These are phyloP conservation scores for Nothophoma quercina DNA, from an alignment of 2,329 filamentous ascomycete species.

Conservation along the genomic window DNA sequence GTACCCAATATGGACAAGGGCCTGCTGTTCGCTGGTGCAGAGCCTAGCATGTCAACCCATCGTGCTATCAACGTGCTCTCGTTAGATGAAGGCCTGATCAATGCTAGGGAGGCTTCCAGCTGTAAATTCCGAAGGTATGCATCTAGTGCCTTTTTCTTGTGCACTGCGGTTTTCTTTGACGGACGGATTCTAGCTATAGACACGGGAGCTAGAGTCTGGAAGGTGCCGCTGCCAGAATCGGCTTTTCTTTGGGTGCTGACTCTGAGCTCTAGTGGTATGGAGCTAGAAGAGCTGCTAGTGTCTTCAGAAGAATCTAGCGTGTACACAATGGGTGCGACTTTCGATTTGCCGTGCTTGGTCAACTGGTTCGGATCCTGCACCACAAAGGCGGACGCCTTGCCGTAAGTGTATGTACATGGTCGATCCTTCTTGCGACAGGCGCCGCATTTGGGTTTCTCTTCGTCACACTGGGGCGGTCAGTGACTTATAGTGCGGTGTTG, in stretches of 20 bases:
- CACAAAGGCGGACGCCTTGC: slow-evolving; percentile 36
- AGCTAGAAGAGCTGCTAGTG: background rate
- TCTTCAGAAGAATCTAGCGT: slow-evolving; percentile 12
- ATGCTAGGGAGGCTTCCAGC: slow-evolving; percentile 6
- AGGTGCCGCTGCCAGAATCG: slow-evolving; percentile 34
- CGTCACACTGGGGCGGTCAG: slow-evolving; percentile 36
- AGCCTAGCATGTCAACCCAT: slow-evolving; percentile 35
- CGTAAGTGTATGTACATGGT: slow-evolving; percentile 37
- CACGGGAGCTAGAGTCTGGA: slow-evolving; percentile 32
- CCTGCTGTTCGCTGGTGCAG: slow-evolving; percentile 18
- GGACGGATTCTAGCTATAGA: slow-evolving; percentile 19
- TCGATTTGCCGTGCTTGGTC: slow-evolving; percentile 40
- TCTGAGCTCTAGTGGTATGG: slow-evolving; percentile 21
- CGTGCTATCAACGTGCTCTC: slow-evolving; percentile 31
- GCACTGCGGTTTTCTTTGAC: slow-evolving; percentile 22
- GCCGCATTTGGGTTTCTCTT: slow-evolving; percentile 38
- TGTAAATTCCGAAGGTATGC: slow-evolving; percentile 24
- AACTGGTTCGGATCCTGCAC: slow-evolving; percentile 39
- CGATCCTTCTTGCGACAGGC: slow-evolving; percentile 40
- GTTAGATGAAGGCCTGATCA: slow-evolving; percentile 23
- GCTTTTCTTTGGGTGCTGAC: slow-evolving; percentile 29
- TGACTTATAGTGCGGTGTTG: background rate
- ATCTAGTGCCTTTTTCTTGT: slow-evolving; percentile 26
- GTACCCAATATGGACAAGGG: slow-evolving; percentile 37
- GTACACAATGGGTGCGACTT: slow-evolving; percentile 22